Conservation (phyloP, 177 flowering plant species). For the Vitis hybrid region DNA sequence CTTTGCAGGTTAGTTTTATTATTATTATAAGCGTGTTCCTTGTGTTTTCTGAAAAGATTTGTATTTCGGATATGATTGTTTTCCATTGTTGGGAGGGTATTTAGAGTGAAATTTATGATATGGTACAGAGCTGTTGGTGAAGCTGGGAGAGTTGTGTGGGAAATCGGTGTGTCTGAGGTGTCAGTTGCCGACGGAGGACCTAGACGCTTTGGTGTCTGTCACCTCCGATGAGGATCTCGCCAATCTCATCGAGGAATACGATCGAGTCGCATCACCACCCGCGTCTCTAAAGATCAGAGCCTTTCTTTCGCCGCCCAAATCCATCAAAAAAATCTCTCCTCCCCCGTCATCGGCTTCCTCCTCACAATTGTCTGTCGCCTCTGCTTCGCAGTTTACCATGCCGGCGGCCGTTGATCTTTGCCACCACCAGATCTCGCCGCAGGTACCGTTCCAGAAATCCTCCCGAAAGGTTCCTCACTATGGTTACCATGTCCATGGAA, state of each 20-base stretch:
- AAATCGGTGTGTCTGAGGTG: slow-evolving; percentile 63
- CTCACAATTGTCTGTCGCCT: slow-evolving; percentile 17
- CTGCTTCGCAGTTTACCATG: slow-evolving; percentile 7
- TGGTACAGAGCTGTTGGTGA: slow-evolving; percentile 63
- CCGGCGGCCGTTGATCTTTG: slow-evolving; percentile 12
- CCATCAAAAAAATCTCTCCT: slow-evolving; percentile 31
- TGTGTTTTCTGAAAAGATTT: background rate
- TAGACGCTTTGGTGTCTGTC: slow-evolving; percentile 80
- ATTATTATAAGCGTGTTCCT: background rate
- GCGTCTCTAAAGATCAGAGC: slow-evolving; percentile 70
- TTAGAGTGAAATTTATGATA: slow-evolving; percentile 14
- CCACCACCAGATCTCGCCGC: slow-evolving; percentile 26
- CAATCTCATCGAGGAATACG: slow-evolving; percentile 84
- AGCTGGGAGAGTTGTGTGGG: slow-evolving; percentile 78
- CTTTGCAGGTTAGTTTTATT: slow-evolving; percentile 61
- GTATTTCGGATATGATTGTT: background rate
- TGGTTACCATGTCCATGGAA: slow-evolving; percentile 29
- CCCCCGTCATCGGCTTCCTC: slow-evolving; percentile 18
- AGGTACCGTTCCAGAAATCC: slow-evolving; percentile 27
- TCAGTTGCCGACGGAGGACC: slow-evolving; percentile 81
- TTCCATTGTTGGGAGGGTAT: slow-evolving; percentile 5
- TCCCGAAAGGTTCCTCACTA: slow-evolving; percentile 28
- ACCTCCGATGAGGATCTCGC: slow-evolving; percentile 88
- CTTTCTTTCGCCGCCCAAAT: slow-evolving; percentile 59
- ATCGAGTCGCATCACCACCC: slow-evolving; percentile 36